Percentiles rank a stretch among this genome's conserved stretches.
These are phyloP conservation scores for Macrophomina tecta DNA, from an alignment of 2,329 filamentous ascomycete species.

Conservation along the genomic window DNA sequence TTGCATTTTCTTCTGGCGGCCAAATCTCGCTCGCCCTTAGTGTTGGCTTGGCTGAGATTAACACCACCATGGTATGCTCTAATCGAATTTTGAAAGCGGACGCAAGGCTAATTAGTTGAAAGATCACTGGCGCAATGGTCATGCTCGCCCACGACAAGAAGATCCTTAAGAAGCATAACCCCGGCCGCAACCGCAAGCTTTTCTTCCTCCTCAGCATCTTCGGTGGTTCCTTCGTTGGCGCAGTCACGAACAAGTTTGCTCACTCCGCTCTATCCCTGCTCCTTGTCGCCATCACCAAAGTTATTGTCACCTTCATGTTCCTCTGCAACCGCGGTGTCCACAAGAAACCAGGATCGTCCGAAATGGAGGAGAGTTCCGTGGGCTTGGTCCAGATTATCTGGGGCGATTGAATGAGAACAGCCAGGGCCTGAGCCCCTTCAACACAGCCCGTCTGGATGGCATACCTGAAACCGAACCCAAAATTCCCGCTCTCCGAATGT, in stretches of 20 bases:
- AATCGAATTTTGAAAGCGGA: too few relatives aligned
- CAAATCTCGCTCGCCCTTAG: slow-evolving; percentile 37
- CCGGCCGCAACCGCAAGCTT: slow-evolving; percentile 34
- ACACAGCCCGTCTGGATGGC: not conserved
- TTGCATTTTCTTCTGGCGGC: slow-evolving; percentile 33
- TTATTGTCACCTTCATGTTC: slow-evolving; percentile 33
- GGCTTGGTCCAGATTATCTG: slow-evolving; percentile 19
- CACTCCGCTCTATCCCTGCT: slow-evolving; percentile 33
- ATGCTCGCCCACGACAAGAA: slow-evolving; percentile 35
- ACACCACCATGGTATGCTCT: slow-evolving; percentile 37
- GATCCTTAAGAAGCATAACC: slow-evolving; percentile 33
- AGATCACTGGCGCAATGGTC: slow-evolving; percentile 36
- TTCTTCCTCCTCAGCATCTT: slow-evolving; percentile 34
- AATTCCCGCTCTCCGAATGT: too few relatives aligned
- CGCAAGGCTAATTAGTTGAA: not conserved
- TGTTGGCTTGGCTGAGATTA: slow-evolving; percentile 36
- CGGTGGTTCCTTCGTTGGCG: slow-evolving; percentile 36
- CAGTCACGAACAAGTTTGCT: slow-evolving; percentile 29
- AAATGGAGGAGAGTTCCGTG: slow-evolving; percentile 19
- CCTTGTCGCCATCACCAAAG: slow-evolving; percentile 33
- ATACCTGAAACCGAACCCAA: too few relatives aligned
- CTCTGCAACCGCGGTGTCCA: slow-evolving; percentile 35
- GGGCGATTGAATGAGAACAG: slow-evolving; percentile 9
- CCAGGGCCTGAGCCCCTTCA: not conserved
- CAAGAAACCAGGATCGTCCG: slow-evolving; percentile 28